Evolutionary conservation across 2,329 filamentous ascomycete species (phyloP), one percentile per base, ranked within the genome.

Genomic region (Penicillium sp.): DNA sequence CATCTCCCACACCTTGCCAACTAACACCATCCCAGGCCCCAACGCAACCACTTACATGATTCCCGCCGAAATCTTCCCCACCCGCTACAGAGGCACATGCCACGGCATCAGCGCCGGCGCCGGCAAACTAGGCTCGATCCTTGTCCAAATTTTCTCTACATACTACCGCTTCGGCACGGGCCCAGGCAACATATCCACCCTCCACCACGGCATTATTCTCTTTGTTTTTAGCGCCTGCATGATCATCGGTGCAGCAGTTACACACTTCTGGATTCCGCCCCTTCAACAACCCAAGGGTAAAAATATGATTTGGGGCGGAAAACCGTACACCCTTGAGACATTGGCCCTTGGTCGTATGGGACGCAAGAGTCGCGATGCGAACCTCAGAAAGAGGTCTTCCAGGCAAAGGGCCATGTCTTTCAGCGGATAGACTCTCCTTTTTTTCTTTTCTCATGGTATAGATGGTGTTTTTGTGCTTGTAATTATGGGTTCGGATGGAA

Each of bases 61-160:
- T 34, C 77, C 80, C n/a, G 79, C 79, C 12, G 80, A 82, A 56
- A 74, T 81, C 47, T 83, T 82, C 56, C 81, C 81, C 3, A 83
- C 80, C 0, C 72, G 77, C 16, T 82, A 82, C 59, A 75, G 80
- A 16, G 79, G 74, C 47, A 79, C 77, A 1, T 79, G 76, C 53
- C 78, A 83, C 60, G 81, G 80, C 18, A 75, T 83, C 53, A 74
- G 76, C 26, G 81, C 81, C n/a, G 80, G 74, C 1, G 64, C 73
- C 1, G 81, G 81, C 4, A 83, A 83, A 61, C 64, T 83, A 0
- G 80, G 80, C 16, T 79, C 79, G 0, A 71, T 76, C 46, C 63
- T 74, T 13, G 71, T 75, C 18, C 72, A 75, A 51, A 47, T 75
- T 21, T 71, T 75, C 46, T 71, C 68, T 1, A 63, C 68, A 0